Conservation (phyloP, 495 filamentous ascomycete genomes). For the Tuber microsphaerosporum region DNA sequence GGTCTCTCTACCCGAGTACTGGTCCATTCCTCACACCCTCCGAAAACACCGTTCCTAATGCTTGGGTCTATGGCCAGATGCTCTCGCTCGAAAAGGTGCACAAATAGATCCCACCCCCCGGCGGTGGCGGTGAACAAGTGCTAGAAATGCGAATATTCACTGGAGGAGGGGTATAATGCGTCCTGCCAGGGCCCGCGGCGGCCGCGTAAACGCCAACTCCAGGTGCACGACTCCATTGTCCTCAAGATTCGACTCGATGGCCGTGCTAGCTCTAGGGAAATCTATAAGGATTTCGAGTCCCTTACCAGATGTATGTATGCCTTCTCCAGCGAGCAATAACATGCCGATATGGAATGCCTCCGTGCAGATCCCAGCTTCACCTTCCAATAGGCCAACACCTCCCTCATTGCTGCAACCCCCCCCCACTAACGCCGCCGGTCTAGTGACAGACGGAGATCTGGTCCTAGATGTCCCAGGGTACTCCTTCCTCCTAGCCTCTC, state of each 20-base stretch:
- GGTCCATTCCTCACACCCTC: constrained; percentile 40
- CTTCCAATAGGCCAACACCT: not conserved
- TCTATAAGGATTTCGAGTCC: not conserved
- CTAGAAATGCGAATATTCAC: constrained; percentile 63
- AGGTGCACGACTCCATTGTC: not conserved
- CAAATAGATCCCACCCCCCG: constrained; percentile 59
- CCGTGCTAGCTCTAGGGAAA: not conserved
- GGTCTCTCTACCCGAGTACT: constrained; percentile 57
- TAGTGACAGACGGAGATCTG: constrained; percentile 54
- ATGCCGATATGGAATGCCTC: constrained; percentile 21
- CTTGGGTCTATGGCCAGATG: constrained; percentile 59
- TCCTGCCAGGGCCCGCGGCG: constrained; percentile 18
- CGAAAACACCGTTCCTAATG: constrained; percentile 46
- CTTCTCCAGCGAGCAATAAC: not conserved
- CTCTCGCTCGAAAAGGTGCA: constrained; percentile 66
- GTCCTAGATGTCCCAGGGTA: constrained; percentile 51
- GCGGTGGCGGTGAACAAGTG: constrained; percentile 56
- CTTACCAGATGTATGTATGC: constrained; percentile 9
- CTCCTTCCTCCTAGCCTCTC: constrained; percentile 53
- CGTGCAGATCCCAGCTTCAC: constrained; percentile 6
- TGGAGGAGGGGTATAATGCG: constrained; percentile 51
- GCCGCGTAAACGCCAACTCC: not conserved
- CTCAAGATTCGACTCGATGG: not conserved
- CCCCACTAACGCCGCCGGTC: constrained; percentile 44
- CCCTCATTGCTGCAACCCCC: not conserved